Conservation (phyloP, 148 eudicot species). For the Euryodendron excelsum region DNA sequence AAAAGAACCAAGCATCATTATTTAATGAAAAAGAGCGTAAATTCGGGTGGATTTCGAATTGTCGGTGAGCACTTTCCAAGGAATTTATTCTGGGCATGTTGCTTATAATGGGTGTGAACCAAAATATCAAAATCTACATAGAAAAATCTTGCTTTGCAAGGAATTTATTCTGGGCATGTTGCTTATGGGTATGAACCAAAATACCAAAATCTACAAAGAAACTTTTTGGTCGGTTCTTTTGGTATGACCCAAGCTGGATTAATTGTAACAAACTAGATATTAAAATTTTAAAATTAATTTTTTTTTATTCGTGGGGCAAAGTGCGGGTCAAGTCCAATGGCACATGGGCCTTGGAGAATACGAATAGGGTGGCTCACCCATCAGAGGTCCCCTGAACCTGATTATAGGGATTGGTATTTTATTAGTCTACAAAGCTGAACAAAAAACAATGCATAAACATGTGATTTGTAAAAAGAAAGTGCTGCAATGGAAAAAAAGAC, state of each 20-base stretch:
- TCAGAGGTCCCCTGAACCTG: neutral
- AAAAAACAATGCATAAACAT: too few species aligned
- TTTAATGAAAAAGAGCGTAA: too few species aligned
- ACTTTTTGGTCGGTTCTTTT: too few species aligned
- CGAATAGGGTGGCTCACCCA: neutral
- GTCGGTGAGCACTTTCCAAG: too few species aligned
- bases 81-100: slow-evolving; percentile 1
- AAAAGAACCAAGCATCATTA: too few species aligned
- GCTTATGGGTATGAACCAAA: neutral
- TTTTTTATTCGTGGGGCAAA: neutral
- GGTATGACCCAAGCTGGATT: neutral
- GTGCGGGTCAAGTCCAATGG: slow-evolving; percentile 6
- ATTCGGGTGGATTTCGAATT: too few species aligned
- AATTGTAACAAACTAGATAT: too few species aligned
- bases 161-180: slow-evolving; percentile 1
- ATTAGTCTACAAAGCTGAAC: too few species aligned
- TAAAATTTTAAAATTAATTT: too few species aligned
- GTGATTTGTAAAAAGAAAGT: too few species aligned
- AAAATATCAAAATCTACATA: neutral
- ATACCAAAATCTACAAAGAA: neutral
- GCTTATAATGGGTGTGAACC: neutral
- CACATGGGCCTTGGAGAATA: neutral
- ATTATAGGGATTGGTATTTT: neutral
- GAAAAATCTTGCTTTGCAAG: too few species aligned
- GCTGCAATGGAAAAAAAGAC: too few species aligned